Evolutionary conservation across 768 basidiomycete genomes (phyloP).

Genomic region (Collybia sordida): DNA sequence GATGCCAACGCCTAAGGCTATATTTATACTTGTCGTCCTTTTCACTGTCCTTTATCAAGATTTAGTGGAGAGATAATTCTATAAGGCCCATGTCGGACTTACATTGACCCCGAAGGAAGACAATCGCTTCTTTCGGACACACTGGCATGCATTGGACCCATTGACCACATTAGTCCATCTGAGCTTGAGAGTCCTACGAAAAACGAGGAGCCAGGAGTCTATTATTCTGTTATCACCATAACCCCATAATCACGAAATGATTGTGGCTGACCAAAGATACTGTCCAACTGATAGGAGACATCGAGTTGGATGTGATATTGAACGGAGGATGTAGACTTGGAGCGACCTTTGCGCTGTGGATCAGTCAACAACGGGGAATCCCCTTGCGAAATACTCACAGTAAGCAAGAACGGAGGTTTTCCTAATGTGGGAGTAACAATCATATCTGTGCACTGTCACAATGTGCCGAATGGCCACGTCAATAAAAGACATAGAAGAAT

Average conservation of each 20-base stretch:
- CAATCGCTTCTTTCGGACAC: constrained; percentile 37
- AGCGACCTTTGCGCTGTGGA: constrained; percentile 34
- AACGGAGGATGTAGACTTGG: constrained; percentile 51
- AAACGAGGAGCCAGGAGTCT: constrained; percentile 49
- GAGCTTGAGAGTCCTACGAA: constrained; percentile 47
- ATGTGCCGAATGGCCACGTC: too few species aligned
- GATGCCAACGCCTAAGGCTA: too few species aligned
- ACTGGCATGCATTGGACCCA: constrained; percentile 49
- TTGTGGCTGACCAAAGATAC: constrained; percentile 32
- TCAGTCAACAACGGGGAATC: neutral
- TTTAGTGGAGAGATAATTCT: too few species aligned
- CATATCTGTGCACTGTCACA: constrained; percentile 46
- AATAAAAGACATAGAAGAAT: neutral
- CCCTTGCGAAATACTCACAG: constrained; percentile 27
- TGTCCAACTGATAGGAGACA: constrained; percentile 36
- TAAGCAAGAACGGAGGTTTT: constrained; percentile 47
- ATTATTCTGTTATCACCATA: neutral
- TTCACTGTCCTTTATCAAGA: too few species aligned
- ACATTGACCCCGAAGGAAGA: constrained; percentile 38
- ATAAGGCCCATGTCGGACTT: constrained; percentile 3
- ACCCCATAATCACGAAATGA: neutral
- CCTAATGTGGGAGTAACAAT: constrained; percentile 42
- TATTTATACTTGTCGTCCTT: too few species aligned
- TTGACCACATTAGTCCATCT: constrained; percentile 45
- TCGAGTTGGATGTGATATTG: constrained; percentile 44